A percentile compares a stretch with the other conserved stretches of the same genome.
Evolutionary conservation across 176 grass and related monocot species (phyloP).

Genomic region (Oryza longistaminata): DNA sequence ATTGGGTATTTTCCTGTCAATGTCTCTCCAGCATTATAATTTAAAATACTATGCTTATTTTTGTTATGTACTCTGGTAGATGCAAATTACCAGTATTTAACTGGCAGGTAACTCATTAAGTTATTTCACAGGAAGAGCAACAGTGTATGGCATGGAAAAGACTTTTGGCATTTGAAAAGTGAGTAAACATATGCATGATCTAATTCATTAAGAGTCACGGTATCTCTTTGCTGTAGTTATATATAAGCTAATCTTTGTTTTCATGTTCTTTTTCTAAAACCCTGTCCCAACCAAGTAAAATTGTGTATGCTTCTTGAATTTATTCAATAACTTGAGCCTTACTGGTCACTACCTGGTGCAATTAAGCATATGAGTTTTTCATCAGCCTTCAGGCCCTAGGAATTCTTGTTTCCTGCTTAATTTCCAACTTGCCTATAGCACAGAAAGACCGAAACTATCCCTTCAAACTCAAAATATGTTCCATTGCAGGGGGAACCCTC

Average conservation of each 20-base stretch:
- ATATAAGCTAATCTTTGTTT: constrained; percentile 2
- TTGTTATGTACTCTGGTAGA: constrained; percentile 28
- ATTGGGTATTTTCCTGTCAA: constrained; percentile 12
- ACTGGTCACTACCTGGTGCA: not conserved
- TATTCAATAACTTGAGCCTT: not conserved
- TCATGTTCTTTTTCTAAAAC: constrained; percentile 17
- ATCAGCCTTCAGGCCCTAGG: not conserved
- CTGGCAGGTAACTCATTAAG: constrained; percentile 35
- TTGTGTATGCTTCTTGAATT: not conserved
- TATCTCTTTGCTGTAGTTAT: not conserved
- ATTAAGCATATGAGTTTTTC: not conserved
- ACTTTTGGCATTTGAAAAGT: constrained; percentile 93
- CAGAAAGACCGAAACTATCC: not conserved
- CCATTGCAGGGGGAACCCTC: constrained; percentile 77
- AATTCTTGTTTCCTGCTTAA: not conserved
- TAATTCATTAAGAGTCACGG: constrained; percentile 3
- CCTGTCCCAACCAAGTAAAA: not conserved
- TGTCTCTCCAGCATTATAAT: constrained; percentile 12
- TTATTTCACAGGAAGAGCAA: constrained; percentile 77
- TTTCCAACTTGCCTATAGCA: not conserved
- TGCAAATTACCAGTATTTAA: constrained; percentile 39
- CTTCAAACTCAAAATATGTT: constrained; percentile 34
- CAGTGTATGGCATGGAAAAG: constrained; percentile 93
- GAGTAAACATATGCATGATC: constrained; percentile 36
- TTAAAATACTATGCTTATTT: constrained; percentile 18